These are phyloP conservation scores for Dactylonectria estremocensis DNA, from an alignment of 2,329 filamentous ascomycete species.

Conservation along the genomic window DNA sequence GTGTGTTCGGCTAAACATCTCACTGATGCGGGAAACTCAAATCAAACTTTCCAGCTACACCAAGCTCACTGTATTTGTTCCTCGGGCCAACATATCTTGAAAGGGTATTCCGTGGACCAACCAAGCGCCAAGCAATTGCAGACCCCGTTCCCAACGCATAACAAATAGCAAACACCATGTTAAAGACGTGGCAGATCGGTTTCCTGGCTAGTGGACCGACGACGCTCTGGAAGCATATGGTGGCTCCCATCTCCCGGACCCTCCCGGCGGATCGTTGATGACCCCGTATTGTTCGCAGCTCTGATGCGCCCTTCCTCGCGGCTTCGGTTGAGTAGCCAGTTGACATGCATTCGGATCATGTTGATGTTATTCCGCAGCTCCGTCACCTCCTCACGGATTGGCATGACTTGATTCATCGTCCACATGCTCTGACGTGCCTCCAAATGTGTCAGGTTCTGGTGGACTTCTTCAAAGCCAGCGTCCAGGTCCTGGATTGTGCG, in stretches of 20 bases:
- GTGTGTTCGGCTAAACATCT: not conserved
- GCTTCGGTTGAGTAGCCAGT: conserved; percentile 70
- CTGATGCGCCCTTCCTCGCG: conserved; percentile 62
- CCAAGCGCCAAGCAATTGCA: conserved; percentile 26
- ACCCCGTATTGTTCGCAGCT: conserved; percentile 55
- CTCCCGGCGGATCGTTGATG: conserved; percentile 52
- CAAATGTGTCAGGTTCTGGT: conserved; percentile 70
- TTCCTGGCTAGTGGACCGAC: conserved; percentile 56
- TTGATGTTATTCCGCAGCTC: conserved; percentile 72
- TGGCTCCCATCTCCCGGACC: conserved; percentile 47
- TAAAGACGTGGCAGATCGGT: conserved; percentile 57
- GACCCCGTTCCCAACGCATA: not conserved
- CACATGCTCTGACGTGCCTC: conserved; percentile 74
- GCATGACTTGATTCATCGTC: conserved; percentile 74
- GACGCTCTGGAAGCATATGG: conserved; percentile 52
- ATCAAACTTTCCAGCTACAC: conserved; percentile 10
- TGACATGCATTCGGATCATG: conserved; percentile 72
- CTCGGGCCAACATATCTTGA: conserved; percentile 9
- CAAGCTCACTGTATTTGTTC: conserved; percentile 7
- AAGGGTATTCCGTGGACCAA: conserved; percentile 25
- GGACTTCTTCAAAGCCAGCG: conserved; percentile 68
- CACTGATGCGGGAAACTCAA: not conserved
- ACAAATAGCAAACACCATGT: conserved; percentile 19
- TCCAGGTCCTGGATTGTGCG: conserved; percentile 61
- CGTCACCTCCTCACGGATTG: conserved; percentile 74